Base-by-base conservation (phyloP, 169 alveolate species). In the Fabrea salina region DNA sequence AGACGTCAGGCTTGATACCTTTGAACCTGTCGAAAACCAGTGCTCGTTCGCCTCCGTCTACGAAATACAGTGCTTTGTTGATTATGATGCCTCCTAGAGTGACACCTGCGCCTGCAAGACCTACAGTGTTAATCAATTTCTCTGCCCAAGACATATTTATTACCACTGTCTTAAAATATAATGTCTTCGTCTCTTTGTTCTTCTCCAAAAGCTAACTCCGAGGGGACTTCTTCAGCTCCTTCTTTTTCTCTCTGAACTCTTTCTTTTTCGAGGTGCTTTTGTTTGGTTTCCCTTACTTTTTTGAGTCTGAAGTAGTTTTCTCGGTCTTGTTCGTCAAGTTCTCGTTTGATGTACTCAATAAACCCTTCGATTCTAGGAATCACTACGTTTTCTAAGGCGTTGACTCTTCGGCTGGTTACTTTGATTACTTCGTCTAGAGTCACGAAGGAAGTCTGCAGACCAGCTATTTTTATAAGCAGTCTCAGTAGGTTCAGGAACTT, bases 41-140 rank as follows among this genome's bases (percentile, higher is more conserved):
- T 49, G 97, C 97, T 58, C 98, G 85, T 84, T 97, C 96, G 11
- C 99, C 99, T 44, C 99, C 99, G 86, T 97, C 99, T 25, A 97
- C 93, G 61, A 89, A 61, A 40, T 27, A 41, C 25, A 27, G 25
- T 27, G 39, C 22, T 27, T 70, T 13, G 6, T 50, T 30, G 16
- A 59, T 32, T 8, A 59, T 22, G 50, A 32, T 7, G 7, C 39
- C 7, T 22, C 47, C 74, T 8, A 11, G 19, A 7, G 19, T 50
- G 6, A 59, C 16, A 8, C 33, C 74, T 8, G 25, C 7, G 50
- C 74, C 74, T 13, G 16, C 53, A 44, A 13, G 8, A 11, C 53
- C 53, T 44, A 44, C n/a, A n/a, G n/a, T n/a, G n/a, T n/a, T n/a
- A n/a, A n/a, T n/a, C n/a, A n/a, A n/a, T n/a, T n/a, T n/a, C n/a